Evolutionary conservation across 345 rosid species (phyloP).

Genomic region (Citrus mangshanensis): DNA sequence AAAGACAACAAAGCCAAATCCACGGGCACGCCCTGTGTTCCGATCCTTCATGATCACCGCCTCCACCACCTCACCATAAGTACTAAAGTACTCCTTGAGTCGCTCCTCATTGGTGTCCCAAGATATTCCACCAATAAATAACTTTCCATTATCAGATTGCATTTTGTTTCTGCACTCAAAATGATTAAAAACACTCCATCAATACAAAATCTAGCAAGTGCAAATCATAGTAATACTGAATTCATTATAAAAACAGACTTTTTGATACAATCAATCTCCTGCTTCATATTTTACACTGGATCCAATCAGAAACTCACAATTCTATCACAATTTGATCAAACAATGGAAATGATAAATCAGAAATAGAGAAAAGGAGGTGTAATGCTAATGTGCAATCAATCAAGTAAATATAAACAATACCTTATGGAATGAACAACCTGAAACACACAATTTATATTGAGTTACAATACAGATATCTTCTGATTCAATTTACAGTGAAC

Average conservation of each 20-base stretch:
- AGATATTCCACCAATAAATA: constrained; percentile 95
- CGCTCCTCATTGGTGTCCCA: constrained; percentile 98
- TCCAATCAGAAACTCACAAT: constrained; percentile 28
- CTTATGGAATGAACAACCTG: constrained; percentile 31
- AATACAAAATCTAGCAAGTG: constrained; percentile 15
- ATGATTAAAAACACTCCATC: constrained; percentile 8
- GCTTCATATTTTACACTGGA: constrained; percentile 22
- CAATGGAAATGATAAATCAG: constrained; percentile 12
- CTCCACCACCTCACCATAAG: constrained; percentile 90
- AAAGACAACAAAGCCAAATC: constrained; percentile 93
- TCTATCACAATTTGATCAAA: background rate
- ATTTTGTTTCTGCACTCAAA: constrained; percentile 54
- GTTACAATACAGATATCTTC: constrained; percentile 21
- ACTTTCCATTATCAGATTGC: constrained; percentile 92
- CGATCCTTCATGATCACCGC: constrained; percentile 99
- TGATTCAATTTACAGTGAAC: constrained; percentile 45
- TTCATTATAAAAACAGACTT: constrained; percentile 2
- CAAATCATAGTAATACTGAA: constrained; percentile 8
- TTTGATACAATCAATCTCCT: background rate
- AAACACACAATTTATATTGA: constrained; percentile 27
- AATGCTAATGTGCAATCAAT: constrained; percentile 26
- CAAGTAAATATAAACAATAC: constrained; percentile 28
- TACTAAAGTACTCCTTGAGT: constrained; percentile 83
- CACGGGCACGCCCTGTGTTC: constrained; percentile 97
- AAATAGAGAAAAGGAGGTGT: constrained; percentile 8